Conservation (phyloP, 306 rosid species). For the Delonix regia region DNA sequence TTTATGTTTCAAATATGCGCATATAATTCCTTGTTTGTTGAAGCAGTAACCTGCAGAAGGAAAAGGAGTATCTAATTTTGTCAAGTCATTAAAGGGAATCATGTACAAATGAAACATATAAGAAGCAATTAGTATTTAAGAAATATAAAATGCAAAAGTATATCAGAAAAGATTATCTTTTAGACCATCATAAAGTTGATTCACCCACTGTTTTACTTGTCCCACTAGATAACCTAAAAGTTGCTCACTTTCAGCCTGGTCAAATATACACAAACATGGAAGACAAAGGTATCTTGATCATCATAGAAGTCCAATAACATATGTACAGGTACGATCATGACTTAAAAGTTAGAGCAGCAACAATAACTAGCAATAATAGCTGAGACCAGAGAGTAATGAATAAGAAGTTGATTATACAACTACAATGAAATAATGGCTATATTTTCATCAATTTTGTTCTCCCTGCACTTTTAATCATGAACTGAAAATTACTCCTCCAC, state of each 20-base stretch:
- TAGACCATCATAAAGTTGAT: neutral
- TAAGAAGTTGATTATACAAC: neutral
- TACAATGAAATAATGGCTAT: neutral
- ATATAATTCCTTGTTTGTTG: slow-evolving; percentile 74
- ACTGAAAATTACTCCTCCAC: neutral
- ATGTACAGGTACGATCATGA: neutral
- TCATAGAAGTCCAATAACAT: slow-evolving; percentile 6
- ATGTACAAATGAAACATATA: slow-evolving; percentile 19
- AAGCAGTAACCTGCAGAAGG: slow-evolving; percentile 64
- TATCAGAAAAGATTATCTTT: slow-evolving; percentile 1
- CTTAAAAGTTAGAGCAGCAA: neutral
- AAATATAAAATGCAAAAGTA: slow-evolving; percentile 3
- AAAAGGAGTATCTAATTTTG: slow-evolving; percentile 17
- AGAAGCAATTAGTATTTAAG: neutral
- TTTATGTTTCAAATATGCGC: too few species aligned
- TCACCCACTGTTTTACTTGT: neutral
- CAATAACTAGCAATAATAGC: neutral
- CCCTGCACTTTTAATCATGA: neutral
- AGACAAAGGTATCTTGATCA: neutral
- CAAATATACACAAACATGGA: neutral
- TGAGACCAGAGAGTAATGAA: neutral
- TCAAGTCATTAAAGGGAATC: slow-evolving; percentile 5
- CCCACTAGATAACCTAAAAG: neutral
- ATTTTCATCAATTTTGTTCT: neutral
- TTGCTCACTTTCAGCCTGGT: slow-evolving; percentile 2